Evolutionary conservation across 768 basidiomycete species (phyloP).

Genomic region (Naematelia encephala): DNA sequence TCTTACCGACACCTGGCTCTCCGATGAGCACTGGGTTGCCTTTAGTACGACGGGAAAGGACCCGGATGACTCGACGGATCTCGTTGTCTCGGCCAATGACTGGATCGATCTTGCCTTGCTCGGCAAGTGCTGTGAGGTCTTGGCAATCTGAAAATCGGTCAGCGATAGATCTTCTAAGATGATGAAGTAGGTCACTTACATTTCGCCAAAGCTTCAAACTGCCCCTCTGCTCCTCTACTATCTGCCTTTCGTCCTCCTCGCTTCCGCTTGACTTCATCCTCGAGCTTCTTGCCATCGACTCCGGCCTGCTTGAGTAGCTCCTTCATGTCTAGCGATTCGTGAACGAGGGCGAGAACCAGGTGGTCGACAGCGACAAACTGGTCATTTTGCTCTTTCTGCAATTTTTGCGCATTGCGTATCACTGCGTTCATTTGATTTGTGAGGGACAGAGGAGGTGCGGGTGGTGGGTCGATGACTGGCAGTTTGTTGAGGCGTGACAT

Average conservation of each 20-base stretch:
- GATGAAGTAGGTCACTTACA: conserved; percentile 32
- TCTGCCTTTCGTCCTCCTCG: conserved; percentile 83
- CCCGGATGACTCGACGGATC: conserved; percentile 77
- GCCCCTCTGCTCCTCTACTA: conserved; percentile 78
- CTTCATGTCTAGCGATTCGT: conserved; percentile 56
- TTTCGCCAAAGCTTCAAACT: conserved; percentile 88
- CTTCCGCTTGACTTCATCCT: conserved; percentile 47
- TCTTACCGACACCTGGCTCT: conserved; percentile 86
- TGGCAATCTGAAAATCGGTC: conserved; percentile 30
- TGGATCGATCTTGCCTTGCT: conserved; percentile 54
- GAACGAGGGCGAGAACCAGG: conserved; percentile 75
- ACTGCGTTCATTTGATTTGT: conserved; percentile 61
- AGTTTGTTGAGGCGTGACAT: conserved; percentile 75
- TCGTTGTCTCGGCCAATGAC: conserved; percentile 67
- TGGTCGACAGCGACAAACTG: conserved; percentile 92
- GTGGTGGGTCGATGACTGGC: conserved; percentile 78
- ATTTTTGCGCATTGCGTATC: conserved; percentile 68
- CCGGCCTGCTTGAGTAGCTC: conserved; percentile 74
- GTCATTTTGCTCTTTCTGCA: conserved; percentile 74
- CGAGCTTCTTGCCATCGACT: conserved; percentile 50
- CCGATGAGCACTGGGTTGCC: conserved; percentile 97
- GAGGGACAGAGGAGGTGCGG: conserved; percentile 67
- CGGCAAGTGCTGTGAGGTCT: conserved; percentile 52
- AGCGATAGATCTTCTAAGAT: background rate
- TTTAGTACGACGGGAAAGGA: conserved; percentile 78